Evolutionary conservation across 1,139 yeast genomes (phyloP).

Genomic region (Arxiozyma slooffiae): DNA sequence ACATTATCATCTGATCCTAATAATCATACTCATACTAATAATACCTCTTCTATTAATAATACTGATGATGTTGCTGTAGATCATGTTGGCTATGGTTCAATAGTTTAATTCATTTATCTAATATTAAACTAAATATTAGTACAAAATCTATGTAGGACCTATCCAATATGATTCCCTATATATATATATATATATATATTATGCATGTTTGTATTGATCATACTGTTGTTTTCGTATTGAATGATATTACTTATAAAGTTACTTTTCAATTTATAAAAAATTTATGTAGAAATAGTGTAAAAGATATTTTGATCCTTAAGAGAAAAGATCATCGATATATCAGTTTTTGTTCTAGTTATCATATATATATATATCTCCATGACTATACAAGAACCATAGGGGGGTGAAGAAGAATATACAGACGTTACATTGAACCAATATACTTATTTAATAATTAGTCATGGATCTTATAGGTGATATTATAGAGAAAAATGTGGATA

Average conservation of each 20-base stretch:
- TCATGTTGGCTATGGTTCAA: slow-evolving; percentile 9
- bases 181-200: too few relatives aligned
- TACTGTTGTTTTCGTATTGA: background rate
- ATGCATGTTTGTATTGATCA: too few relatives aligned
- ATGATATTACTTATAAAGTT: background rate
- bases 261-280: background rate
- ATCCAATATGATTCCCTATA: too few relatives aligned
- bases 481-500: slow-evolving; percentile 48
- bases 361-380: too few relatives aligned
- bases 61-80: background rate
- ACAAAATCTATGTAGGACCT: too few relatives aligned
- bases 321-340: background rate
- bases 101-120: too few relatives aligned
- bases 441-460: background rate
- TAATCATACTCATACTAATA: background rate
- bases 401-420: too few relatives aligned
- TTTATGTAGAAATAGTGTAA: too few relatives aligned
- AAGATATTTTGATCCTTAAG: background rate
- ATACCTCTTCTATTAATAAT: background rate
- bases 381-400: too few relatives aligned
- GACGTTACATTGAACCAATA: background rate
- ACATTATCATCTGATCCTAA: slow-evolving; percentile 6
- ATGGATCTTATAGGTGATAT: slow-evolving; percentile 75
- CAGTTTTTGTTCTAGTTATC: too few relatives aligned
- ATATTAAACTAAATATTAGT: too few relatives aligned